Evolutionary conservation across 495 filamentous ascomycete species (phyloP).

Genomic region (Margaritispora aquatica): DNA sequence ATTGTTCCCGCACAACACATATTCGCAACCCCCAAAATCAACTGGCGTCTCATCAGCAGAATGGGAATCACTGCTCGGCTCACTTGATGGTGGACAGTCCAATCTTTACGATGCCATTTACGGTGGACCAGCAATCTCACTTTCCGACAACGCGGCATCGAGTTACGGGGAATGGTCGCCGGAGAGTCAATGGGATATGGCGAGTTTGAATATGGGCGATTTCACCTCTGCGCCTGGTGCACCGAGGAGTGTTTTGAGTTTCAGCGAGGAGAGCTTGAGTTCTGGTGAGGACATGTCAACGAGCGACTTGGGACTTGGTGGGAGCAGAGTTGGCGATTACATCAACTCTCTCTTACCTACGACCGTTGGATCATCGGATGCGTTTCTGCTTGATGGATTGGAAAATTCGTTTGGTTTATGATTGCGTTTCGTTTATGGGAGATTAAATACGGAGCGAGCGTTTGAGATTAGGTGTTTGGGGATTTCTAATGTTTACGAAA

Average conservation of each 20-base stretch:
- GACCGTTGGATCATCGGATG: slow-evolving; percentile 20
- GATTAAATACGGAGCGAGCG: too few relatives aligned
- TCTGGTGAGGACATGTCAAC: slow-evolving; percentile 38
- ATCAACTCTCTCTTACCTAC: neutral
- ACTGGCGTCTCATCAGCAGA: slow-evolving; percentile 52
- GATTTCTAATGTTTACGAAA: neutral
- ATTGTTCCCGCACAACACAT: slow-evolving; percentile 1
- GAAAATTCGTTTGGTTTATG: slow-evolving; percentile 24
- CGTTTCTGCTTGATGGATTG: slow-evolving; percentile 36
- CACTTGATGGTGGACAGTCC: slow-evolving; percentile 68
- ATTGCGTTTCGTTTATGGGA: neutral
- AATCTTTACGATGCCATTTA: slow-evolving; percentile 84
- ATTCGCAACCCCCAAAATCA: slow-evolving; percentile 8
- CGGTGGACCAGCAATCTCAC: slow-evolving; percentile 52
- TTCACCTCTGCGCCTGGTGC: slow-evolving; percentile 32
- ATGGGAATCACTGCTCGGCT: slow-evolving; percentile 73
- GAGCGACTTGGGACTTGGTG: slow-evolving; percentile 21
- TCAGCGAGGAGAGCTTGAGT: slow-evolving; percentile 71
- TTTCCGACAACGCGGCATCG: slow-evolving; percentile 30
- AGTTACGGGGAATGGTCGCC: slow-evolving; percentile 42
- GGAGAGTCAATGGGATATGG: slow-evolving; percentile 46
- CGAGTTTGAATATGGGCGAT: slow-evolving; percentile 40
- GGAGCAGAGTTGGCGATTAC: slow-evolving; percentile 6
- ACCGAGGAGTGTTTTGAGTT: slow-evolving; percentile 64
- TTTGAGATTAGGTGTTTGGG: too few relatives aligned